phyloP scores from a whole-genome alignment of 2,329 filamentous ascomycete genomes.

The Cladosporium sp. region DNA sequence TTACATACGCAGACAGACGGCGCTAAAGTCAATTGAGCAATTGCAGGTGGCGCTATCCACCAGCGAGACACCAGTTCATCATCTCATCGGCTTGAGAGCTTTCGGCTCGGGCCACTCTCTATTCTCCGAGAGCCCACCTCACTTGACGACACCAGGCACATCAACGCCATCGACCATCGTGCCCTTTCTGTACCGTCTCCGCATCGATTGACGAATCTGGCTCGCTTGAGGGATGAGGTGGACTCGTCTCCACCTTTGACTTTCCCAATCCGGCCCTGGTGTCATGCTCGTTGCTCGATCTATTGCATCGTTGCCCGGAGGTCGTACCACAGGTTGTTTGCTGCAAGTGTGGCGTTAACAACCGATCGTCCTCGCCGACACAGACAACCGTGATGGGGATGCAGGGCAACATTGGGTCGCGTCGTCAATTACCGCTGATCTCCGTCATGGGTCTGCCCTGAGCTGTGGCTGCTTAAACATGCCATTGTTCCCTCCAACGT shows the following conservation, averaged over 20 bases:
- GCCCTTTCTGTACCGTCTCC: neutral
- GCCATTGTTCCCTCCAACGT: neutral
- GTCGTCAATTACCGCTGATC: slow-evolving; percentile 5
- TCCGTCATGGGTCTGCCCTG: neutral
- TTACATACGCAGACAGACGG: no score
- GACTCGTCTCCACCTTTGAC: neutral
- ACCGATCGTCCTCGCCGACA: slow-evolving; percentile 1
- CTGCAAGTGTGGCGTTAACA: neutral
- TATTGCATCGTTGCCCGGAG: neutral
- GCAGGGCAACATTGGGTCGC: slow-evolving; percentile 8
- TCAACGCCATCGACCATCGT: neutral
- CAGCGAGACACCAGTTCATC: no score
- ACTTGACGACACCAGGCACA: neutral
- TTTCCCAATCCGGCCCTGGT: neutral
- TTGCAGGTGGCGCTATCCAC: neutral
- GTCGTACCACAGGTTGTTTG: neutral
- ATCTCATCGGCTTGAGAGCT: neutral
- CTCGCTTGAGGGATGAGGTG: neutral
- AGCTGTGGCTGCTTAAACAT: slow-evolving; percentile 2
- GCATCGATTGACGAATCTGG: neutral
- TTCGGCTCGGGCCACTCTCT: neutral
- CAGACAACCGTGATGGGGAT: neutral
- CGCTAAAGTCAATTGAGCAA: slow-evolving; percentile 5
- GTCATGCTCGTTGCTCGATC: neutral
- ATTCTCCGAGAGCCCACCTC: neutral